These are phyloP conservation scores for Trichoderma asperelloides DNA, from an alignment of 495 filamentous ascomycete species.

Conservation along the genomic window DNA sequence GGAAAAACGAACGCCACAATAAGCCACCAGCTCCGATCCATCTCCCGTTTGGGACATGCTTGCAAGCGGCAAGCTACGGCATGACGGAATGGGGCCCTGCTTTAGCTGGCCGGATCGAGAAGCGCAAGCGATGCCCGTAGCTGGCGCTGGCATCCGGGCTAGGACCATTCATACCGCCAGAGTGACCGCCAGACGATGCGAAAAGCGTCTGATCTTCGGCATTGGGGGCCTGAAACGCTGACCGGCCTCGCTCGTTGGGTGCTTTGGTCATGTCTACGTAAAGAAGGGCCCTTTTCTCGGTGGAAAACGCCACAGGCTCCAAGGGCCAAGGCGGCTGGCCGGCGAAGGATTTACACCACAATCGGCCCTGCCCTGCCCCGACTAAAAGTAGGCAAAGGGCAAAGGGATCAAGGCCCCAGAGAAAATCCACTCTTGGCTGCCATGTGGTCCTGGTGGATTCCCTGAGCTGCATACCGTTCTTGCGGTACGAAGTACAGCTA, in stretches of 20 bases:
- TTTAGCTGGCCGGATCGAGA: neutral
- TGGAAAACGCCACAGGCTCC: neutral
- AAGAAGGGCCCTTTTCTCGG: neutral
- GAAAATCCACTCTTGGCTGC: neutral
- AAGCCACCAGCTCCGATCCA: neutral
- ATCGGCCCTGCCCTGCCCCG: neutral
- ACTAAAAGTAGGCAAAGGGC: neutral
- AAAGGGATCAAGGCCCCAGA: neutral
- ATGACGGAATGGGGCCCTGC: neutral
- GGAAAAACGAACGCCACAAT: neutral
- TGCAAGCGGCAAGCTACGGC: conserved; percentile 5
- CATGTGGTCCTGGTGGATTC: neutral
- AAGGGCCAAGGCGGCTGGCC: conserved; percentile 3
- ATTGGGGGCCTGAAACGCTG: neutral
- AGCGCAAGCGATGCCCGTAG: neutral
- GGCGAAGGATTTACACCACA: neutral
- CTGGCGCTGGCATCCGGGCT: neutral
- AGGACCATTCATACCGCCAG: neutral
- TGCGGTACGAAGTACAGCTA: neutral
- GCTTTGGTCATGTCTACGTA: neutral
- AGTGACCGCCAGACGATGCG: neutral
- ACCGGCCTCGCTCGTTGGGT: neutral
- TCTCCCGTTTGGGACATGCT: neutral
- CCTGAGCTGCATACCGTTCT: neutral
- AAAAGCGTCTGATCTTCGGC: neutral